Percentiles rank a stretch among this genome's conserved stretches.
Conservation (phyloP, 2,329 filamentous ascomycete species). For the Neoarthrinium moseri region DNA sequence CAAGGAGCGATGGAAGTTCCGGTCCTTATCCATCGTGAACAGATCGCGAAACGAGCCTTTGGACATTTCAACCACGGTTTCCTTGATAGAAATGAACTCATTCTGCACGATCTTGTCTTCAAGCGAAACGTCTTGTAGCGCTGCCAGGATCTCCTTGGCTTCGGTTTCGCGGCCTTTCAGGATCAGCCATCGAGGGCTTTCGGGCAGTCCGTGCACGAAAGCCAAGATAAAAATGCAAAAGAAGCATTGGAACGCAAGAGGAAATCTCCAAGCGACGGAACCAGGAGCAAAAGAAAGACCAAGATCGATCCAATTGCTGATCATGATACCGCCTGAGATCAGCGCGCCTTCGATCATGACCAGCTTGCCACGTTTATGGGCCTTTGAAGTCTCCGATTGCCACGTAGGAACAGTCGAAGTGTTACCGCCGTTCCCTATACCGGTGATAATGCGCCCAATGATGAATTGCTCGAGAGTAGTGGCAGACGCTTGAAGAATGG, state of each 20-base stretch:
- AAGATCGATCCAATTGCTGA: conserved; percentile 61
- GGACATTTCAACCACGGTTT: conserved; percentile 63
- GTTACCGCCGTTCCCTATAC: conserved; percentile 37
- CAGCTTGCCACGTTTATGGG: conserved; percentile 57
- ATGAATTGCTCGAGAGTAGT: conserved; percentile 52
- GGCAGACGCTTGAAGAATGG: conserved; percentile 38
- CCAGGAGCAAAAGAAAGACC: conserved; percentile 52
- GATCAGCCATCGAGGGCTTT: conserved; percentile 47
- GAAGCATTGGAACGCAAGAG: conserved; percentile 55
- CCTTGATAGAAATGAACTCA: conserved; percentile 51
- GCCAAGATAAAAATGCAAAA: conserved; percentile 58
- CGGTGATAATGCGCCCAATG: conserved; percentile 47
- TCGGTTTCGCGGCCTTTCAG: conserved; percentile 41
- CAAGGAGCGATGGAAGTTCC: conserved; percentile 52
- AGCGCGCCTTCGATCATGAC: conserved; percentile 61
- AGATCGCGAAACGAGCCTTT: conserved; percentile 54
- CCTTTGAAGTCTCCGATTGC: conserved; percentile 58
- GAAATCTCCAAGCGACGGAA: conserved; percentile 58
- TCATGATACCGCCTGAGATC: conserved; percentile 55
- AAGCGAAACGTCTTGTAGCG: conserved; percentile 34
- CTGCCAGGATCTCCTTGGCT: conserved; percentile 40
- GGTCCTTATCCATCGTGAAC: conserved; percentile 55
- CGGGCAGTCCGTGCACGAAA: conserved; percentile 43
- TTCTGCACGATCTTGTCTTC: conserved; percentile 54
- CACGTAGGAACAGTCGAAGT: conserved; percentile 54